Percentiles rank a stretch among this genome's conserved stretches.
These are phyloP conservation scores for Hippophae gyantsensis DNA, from an alignment of 306 rosid species.

Conservation along the genomic window DNA sequence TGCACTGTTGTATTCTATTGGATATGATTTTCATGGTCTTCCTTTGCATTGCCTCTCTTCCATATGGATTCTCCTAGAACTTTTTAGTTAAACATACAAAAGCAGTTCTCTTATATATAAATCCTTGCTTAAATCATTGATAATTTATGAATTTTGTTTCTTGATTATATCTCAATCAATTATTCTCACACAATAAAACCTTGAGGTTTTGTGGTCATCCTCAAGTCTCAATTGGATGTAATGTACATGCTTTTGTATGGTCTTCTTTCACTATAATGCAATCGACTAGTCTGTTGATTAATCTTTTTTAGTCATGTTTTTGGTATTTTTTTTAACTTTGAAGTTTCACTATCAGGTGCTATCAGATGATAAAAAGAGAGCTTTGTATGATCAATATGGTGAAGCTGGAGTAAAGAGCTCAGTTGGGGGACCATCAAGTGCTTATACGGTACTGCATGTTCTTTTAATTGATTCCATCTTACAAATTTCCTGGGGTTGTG, in stretches of 20 bases:
- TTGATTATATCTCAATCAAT: too few species aligned
- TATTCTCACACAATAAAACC: too few species aligned
- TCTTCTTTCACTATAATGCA: background rate
- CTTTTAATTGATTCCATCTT: constrained; percentile 6
- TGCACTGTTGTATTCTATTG: too few species aligned
- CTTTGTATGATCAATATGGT: constrained; percentile 91
- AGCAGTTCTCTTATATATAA: too few species aligned
- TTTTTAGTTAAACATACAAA: too few species aligned
- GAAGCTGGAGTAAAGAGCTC: constrained; percentile 93
- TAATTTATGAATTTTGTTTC: too few species aligned
- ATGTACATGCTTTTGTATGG: background rate
- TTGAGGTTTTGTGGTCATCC: too few species aligned
- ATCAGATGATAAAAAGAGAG: constrained; percentile 96
- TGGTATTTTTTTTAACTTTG: constrained; percentile 51
- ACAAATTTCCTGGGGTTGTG: background rate
- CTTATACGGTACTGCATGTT: constrained; percentile 59
- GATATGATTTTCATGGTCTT: too few species aligned
- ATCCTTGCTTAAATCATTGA: too few species aligned
- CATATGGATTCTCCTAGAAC: too few species aligned
- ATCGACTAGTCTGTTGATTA: background rate
- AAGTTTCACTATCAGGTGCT: constrained; percentile 83
- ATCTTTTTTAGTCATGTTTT: constrained; percentile 19
- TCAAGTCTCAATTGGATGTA: background rate
- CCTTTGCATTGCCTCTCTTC: too few species aligned
- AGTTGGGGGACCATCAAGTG: constrained; percentile 75